A percentile compares a stretch with the other conserved stretches of the same genome.
These are phyloP conservation scores for Naematelia encephala DNA, from an alignment of 768 basidiomycete species.

Conservation along the genomic window DNA sequence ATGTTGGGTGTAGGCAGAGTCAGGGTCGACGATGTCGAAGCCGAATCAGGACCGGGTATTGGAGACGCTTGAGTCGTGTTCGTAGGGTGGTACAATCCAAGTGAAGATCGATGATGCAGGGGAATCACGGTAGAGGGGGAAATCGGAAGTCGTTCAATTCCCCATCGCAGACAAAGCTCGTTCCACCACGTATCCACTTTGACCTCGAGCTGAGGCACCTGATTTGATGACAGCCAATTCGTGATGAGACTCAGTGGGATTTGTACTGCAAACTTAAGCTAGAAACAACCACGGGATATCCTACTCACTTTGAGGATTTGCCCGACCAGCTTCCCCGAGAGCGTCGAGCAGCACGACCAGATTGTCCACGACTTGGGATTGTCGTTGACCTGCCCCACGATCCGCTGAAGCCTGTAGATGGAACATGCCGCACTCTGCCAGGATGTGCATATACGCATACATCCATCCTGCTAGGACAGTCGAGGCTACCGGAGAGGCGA, in stretches of 20 bases:
- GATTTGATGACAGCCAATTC: not conserved
- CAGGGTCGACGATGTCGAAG: not conserved
- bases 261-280: not conserved
- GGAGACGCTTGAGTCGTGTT: not conserved
- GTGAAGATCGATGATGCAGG: not conserved
- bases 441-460: slow-evolving; percentile 46
- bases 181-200: not conserved
- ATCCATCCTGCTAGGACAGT: slow-evolving; percentile 38
- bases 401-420: slow-evolving; percentile 47
- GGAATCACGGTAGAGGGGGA: not conserved
- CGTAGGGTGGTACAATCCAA: not conserved
- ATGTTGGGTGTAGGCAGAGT: not conserved
- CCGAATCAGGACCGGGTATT: not conserved
- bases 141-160: not conserved
- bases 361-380: slow-evolving; percentile 48
- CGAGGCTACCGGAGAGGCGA: slow-evolving; percentile 31
- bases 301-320: slow-evolving; percentile 40
- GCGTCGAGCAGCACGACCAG: slow-evolving; percentile 43
- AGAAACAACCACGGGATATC: not conserved
- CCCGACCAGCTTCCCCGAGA: slow-evolving; percentile 41
- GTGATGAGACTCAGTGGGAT: not conserved
- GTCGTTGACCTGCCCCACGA: slow-evolving; percentile 29
- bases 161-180: not conserved
- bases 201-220: not conserved
- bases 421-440: slow-evolving; percentile 50